phyloP scores from a whole-genome alignment of 805 yeast genomes.

The Candida caryicola region DNA sequence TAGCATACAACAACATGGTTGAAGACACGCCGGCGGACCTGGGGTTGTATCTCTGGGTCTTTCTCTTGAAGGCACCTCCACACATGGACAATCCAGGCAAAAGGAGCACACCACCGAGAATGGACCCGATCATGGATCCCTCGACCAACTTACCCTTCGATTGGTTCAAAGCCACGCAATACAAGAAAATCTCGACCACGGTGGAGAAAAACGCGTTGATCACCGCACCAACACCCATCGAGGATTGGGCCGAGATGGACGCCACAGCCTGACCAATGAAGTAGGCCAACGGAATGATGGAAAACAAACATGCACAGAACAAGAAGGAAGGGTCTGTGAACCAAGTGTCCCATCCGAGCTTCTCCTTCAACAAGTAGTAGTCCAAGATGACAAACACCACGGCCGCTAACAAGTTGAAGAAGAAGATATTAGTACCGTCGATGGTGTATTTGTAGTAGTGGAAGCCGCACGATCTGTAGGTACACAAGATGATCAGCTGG shows the following conservation, averaged over 20 bases:
- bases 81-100: conserved; percentile 97
- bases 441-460: conserved; percentile 95
- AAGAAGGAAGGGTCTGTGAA: conserved; percentile 62
- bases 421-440: conserved; percentile 92
- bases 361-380: conserved; percentile 58
- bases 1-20: conserved; percentile 88
- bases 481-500: conserved; percentile 72
- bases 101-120: conserved; percentile 85
- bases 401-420: conserved; percentile 76
- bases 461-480: conserved; percentile 87
- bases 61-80: conserved; percentile 89
- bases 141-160: conserved; percentile 87
- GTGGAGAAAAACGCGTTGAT: conserved; percentile 97
- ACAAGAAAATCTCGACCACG: conserved; percentile 86
- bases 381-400: conserved; percentile 83
- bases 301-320: conserved; percentile 72
- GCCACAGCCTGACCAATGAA: conserved; percentile 99
- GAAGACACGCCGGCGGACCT: conserved; percentile 96
- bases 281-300: conserved; percentile 91
- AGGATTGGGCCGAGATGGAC: conserved; percentile 94
- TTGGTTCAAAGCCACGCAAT: conserved; percentile 86
- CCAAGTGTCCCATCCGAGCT: conserved; percentile 33
- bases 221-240: conserved; percentile 98
- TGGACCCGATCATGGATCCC: conserved; percentile 92
- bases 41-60: conserved; percentile 94